A percentile compares a stretch with the other conserved stretches of the same genome.
Evolutionary conservation across 148 eudicot species (phyloP).

Genomic region (Arctostaphylos glauca): DNA sequence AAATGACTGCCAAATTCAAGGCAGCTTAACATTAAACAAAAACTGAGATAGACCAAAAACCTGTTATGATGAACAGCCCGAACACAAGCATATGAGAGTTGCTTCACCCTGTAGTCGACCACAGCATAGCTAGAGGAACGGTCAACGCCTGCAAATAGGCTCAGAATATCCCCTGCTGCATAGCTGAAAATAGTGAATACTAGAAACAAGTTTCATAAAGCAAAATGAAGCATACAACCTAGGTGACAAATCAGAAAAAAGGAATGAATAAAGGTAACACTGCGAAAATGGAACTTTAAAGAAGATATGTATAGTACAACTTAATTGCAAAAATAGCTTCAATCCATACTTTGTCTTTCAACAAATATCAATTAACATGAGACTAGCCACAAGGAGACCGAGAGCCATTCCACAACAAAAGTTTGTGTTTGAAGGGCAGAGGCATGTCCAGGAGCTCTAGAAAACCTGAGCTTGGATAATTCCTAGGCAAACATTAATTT

Average conservation of each 20-base stretch:
- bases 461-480: neutral
- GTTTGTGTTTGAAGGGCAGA: neutral
- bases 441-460: neutral
- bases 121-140: slow-evolving; percentile 41
- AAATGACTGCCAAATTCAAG: slow-evolving; percentile 2
- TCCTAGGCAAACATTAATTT: neutral
- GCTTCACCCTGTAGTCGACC: slow-evolving; percentile 76
- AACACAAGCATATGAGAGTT: slow-evolving; percentile 62
- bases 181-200: slow-evolving; percentile 18
- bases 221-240: neutral
- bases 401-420: neutral
- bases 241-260: neutral
- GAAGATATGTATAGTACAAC: neutral
- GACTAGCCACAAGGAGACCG: neutral
- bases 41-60: slow-evolving; percentile 31
- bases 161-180: slow-evolving; percentile 51
- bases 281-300: neutral
- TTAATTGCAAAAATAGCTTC: neutral
- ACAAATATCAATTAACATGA: neutral
- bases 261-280: neutral
- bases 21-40: neutral
- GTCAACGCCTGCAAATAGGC: slow-evolving; percentile 61
- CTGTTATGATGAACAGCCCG: slow-evolving; percentile 78
- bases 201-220: neutral
- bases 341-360: neutral